A percentile compares a stretch with the other conserved stretches of the same genome.
These are phyloP conservation scores for Thecaphora thlaspeos DNA, from an alignment of 1,284 basidiomycete genomes.

Conservation along the genomic window DNA sequence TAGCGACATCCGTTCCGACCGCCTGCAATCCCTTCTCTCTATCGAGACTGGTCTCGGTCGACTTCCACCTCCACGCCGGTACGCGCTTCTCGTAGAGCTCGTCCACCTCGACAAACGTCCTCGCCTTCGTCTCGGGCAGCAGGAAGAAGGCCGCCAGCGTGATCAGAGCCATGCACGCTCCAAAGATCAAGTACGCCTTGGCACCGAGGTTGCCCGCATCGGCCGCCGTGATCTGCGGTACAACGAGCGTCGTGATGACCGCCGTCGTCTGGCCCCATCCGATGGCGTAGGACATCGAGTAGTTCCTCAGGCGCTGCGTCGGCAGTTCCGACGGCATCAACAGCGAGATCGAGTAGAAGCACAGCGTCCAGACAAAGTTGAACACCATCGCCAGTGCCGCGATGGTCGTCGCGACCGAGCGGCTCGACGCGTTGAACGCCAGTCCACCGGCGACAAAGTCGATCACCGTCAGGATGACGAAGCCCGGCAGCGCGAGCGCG, in stretches of 20 bases:
- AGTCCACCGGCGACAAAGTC: conserved; percentile 33
- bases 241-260: conserved; percentile 39
- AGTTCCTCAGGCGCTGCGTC: conserved; percentile 38
- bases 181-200: conserved; percentile 50
- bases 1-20: no score
- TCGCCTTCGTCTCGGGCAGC: conserved; percentile 42
- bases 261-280: conserved; percentile 45
- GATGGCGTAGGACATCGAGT: conserved; percentile 48
- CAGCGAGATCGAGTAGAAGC: conserved; percentile 47
- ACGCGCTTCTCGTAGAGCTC: conserved; percentile 36
- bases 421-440: conserved; percentile 17
- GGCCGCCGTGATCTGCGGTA: conserved; percentile 40
- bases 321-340: conserved; percentile 45
- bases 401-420: conserved; percentile 25
- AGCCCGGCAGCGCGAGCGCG: conserved; percentile 35
- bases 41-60: conserved; percentile 11
- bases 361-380: conserved; percentile 46
- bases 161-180: conserved; percentile 37
- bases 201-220: conserved; percentile 40
- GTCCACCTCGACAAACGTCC: conserved; percentile 44
- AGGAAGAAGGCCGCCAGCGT: conserved; percentile 34
- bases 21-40: no score
- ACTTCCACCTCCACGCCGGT: conserved; percentile 38
- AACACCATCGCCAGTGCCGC: conserved; percentile 43
- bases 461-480: conserved; percentile 33